These are phyloP conservation scores for Scutellaria galericulata DNA, from an alignment of 257 asterid species.

Conservation along the genomic window DNA sequence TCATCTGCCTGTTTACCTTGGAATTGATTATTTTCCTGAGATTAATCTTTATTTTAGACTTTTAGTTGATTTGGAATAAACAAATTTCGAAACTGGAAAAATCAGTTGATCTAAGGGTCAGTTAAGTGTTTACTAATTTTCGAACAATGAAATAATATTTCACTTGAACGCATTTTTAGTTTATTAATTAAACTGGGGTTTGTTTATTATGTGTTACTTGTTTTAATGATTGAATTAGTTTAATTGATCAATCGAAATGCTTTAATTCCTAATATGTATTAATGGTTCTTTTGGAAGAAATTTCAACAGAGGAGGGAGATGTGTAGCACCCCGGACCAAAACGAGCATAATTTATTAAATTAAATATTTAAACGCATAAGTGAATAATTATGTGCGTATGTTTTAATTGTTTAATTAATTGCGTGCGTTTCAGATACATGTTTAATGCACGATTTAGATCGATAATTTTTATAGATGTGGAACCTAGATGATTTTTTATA, in stretches of 20 bases:
- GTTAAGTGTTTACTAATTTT: slow-evolving; percentile 31
- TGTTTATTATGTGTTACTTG: slow-evolving; percentile 16
- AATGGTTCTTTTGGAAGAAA: not conserved
- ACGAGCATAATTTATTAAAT: too few species aligned
- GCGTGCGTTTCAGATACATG: too few species aligned
- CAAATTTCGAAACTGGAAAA: slow-evolving; percentile 56
- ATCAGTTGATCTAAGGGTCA: slow-evolving; percentile 80
- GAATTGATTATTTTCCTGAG: slow-evolving; percentile 12
- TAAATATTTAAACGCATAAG: too few species aligned
- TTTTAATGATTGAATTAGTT: slow-evolving; percentile 10
- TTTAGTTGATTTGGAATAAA: slow-evolving; percentile 36
- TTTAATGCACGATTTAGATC: too few species aligned
- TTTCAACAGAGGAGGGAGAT: too few species aligned
- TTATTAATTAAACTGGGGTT: slow-evolving; percentile 20
- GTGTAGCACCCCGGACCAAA: too few species aligned
- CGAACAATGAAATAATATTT: not conserved
- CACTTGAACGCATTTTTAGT: not conserved
- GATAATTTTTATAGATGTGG: too few species aligned
- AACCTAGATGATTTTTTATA: too few species aligned
- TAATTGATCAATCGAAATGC: not conserved
- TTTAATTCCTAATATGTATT: slow-evolving; percentile 1
- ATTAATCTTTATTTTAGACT: not conserved
- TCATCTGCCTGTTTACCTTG: not conserved
- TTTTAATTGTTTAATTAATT: too few species aligned
- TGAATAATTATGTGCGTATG: too few species aligned